phyloP scores from a whole-genome alignment of 2,329 filamentous ascomycete genomes.

The Cordyceps tenuipes region DNA sequence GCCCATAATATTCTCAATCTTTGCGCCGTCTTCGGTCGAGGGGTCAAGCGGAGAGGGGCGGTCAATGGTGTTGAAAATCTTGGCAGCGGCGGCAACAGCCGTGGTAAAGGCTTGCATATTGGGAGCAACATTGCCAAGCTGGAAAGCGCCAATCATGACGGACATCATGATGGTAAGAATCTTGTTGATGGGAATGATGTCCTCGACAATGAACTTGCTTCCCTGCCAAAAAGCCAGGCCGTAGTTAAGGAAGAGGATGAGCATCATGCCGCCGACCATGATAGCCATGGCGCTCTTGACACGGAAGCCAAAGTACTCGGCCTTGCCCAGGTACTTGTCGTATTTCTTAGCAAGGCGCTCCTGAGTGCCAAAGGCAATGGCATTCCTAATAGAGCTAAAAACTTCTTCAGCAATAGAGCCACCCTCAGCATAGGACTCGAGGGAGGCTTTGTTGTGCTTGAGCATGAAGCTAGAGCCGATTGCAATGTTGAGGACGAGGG shows the following conservation, averaged over 20 bases:
- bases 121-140: constrained; percentile 77
- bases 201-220: constrained; percentile 61
- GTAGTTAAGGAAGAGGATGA: constrained; percentile 78
- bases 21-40: constrained; percentile 58
- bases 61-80: constrained; percentile 93
- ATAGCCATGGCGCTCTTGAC: constrained; percentile 63
- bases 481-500: constrained; percentile 71
- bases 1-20: constrained; percentile 64
- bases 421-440: constrained; percentile 73
- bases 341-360: constrained; percentile 85
- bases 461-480: constrained; percentile 65
- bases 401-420: constrained; percentile 91
- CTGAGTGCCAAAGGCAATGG: constrained; percentile 87
- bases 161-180: constrained; percentile 83
- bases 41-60: constrained; percentile 78
- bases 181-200: constrained; percentile 56
- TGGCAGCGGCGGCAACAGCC: constrained; percentile 72
- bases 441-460: constrained; percentile 68
- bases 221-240: constrained; percentile 86
- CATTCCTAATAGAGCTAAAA: constrained; percentile 85
- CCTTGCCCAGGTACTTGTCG: constrained; percentile 62
- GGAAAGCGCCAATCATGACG: constrained; percentile 88
- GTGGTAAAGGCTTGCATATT: constrained; percentile 81
- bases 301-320: constrained; percentile 68
- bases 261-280: constrained; percentile 81